These are phyloP conservation scores for Furcasterigmium furcatum DNA, from an alignment of 2,329 filamentous ascomycete genomes.

Conservation along the genomic window DNA sequence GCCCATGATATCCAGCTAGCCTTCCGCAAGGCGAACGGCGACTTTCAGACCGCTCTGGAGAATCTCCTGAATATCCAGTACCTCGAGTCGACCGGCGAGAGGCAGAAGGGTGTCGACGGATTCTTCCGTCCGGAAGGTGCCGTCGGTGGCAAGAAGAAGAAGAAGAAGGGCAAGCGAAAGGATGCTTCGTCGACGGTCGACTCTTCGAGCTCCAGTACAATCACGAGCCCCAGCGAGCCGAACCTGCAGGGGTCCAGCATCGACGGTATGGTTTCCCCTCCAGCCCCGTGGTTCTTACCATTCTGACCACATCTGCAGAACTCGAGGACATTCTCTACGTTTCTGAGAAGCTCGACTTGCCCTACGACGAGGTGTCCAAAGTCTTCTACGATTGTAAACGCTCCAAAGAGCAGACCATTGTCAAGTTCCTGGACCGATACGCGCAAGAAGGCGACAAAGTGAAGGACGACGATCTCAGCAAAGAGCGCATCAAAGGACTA, in stretches of 20 bases:
- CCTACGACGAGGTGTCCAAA: slow-evolving; percentile 33
- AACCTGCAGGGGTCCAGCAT: not conserved
- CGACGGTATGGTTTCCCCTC: slow-evolving; percentile 20
- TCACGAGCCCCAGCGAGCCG: not conserved
- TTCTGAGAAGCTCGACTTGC: slow-evolving; percentile 37
- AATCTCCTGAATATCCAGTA: slow-evolving; percentile 77
- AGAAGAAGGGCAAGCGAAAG: slow-evolving; percentile 31
- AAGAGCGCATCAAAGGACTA: slow-evolving; percentile 27
- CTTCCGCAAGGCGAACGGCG: slow-evolving; percentile 63
- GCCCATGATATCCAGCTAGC: slow-evolving; percentile 62
- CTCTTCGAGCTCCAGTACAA: slow-evolving; percentile 10
- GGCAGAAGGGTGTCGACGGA: slow-evolving; percentile 75
- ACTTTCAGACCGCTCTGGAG: slow-evolving; percentile 71
- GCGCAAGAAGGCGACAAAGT: slow-evolving; percentile 31
- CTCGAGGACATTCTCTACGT: slow-evolving; percentile 40
- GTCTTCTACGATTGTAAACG: slow-evolving; percentile 34
- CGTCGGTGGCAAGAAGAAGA: slow-evolving; percentile 17
- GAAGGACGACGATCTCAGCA: slow-evolving; percentile 20
- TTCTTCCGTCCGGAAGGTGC: slow-evolving; percentile 60
- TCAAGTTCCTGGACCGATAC: slow-evolving; percentile 40
- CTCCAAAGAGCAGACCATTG: slow-evolving; percentile 35
- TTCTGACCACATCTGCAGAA: slow-evolving; percentile 15
- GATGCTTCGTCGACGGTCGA: not conserved
- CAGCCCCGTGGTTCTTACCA: no score
- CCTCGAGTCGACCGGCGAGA: slow-evolving; percentile 64